Conservation (phyloP, 1,139 yeast genomes). For the Candida sanyaensis region DNA sequence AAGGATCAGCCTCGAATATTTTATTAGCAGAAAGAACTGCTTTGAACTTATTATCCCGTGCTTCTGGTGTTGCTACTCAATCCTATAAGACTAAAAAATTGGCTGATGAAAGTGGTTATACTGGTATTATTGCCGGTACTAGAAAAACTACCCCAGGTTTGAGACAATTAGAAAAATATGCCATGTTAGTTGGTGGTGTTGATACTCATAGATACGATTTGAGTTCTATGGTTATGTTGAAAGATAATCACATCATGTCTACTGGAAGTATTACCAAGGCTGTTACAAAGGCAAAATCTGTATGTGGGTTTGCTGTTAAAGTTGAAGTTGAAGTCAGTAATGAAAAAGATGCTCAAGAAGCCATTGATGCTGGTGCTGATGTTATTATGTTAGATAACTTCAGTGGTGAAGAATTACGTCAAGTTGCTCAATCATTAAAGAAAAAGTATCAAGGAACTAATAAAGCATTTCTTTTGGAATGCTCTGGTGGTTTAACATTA, state of each 20-base stretch:
- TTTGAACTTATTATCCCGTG: slow-evolving; percentile 75
- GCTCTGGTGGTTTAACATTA: slow-evolving; percentile 87
- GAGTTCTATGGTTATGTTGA: slow-evolving; percentile 93
- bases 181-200: slow-evolving; percentile 94
- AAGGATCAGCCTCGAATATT: slow-evolving; percentile 77
- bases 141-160: slow-evolving; percentile 97
- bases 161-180: slow-evolving; percentile 82
- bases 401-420: slow-evolving; percentile 61
- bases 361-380: slow-evolving; percentile 94
- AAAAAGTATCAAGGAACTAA: slow-evolving; percentile 52
- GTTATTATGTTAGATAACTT: slow-evolving; percentile 95
- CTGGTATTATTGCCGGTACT: slow-evolving; percentile 93
- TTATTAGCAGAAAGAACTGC: slow-evolving; percentile 87
- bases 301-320: slow-evolving; percentile 87
- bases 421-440: slow-evolving; percentile 67
- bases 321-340: slow-evolving; percentile 90
- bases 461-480: slow-evolving; percentile 69
- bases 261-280: slow-evolving; percentile 91
- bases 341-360: slow-evolving; percentile 86
- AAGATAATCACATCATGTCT: slow-evolving; percentile 91
- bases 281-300: slow-evolving; percentile 71
- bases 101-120: slow-evolving; percentile 73
- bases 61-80: slow-evolving; percentile 89
- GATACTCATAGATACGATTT: slow-evolving; percentile 92
- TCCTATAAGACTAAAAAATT: slow-evolving; percentile 57